phyloP scores from a whole-genome alignment of 306 rosid species.

The Neltuma alba region DNA sequence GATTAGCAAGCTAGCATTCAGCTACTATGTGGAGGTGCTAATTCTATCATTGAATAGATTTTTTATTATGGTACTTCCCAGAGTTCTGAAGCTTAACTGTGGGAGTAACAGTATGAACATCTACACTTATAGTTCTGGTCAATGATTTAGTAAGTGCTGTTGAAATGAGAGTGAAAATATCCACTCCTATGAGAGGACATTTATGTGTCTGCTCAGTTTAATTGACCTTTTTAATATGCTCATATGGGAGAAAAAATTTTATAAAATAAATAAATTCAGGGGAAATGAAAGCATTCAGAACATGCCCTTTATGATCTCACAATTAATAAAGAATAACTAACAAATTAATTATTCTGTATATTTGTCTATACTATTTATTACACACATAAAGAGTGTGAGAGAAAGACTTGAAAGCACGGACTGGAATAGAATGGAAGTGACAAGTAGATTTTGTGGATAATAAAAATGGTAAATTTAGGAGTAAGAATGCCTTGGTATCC shows the following conservation, averaged over 20 bases:
- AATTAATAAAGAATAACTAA: background rate
- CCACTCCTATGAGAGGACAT: background rate
- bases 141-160: conserved; percentile 8
- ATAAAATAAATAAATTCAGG: background rate
- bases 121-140: background rate
- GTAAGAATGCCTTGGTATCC: background rate
- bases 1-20: conserved; percentile 92
- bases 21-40: conserved; percentile 96
- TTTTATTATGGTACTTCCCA: background rate
- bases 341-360: background rate
- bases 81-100: background rate
- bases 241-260: background rate
- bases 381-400: background rate
- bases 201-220: background rate
- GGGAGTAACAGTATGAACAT: background rate
- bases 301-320: background rate
- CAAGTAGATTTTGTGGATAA: background rate
- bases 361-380: background rate
- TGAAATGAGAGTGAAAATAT: background rate
- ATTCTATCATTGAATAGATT: conserved; percentile 1
- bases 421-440: background rate
- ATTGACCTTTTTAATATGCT: background rate
- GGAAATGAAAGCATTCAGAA: background rate
- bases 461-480: background rate
- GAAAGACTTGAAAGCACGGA: background rate